phyloP scores from a whole-genome alignment of 2,329 filamentous ascomycete genomes.

The Neopestalotiopsis rosae region DNA sequence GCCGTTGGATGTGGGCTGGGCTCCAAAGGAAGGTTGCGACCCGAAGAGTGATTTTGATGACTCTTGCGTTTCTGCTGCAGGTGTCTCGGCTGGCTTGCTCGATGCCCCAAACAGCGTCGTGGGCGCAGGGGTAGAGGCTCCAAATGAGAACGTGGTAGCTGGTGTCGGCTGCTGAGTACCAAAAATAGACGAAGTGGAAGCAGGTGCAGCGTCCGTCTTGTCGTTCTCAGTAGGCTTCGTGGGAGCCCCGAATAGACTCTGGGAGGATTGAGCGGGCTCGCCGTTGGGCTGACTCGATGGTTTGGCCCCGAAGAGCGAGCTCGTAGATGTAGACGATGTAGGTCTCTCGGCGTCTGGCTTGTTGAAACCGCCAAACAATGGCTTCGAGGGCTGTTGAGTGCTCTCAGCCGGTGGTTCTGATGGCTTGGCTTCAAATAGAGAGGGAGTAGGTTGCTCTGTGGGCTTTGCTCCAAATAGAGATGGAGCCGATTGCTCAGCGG shows the following conservation, averaged over 20 bases:
- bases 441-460: constrained; percentile 31
- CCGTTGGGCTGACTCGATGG: constrained; percentile 21
- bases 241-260: constrained; percentile 29
- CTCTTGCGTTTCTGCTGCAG: constrained; percentile 20
- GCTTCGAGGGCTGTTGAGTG: constrained; percentile 19
- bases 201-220: constrained; percentile 18
- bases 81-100: constrained; percentile 20
- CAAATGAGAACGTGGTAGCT: constrained; percentile 23
- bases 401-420: constrained; percentile 18
- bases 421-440: constrained; percentile 7
- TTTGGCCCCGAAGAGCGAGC: constrained; percentile 24
- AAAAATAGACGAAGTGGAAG: constrained; percentile 28
- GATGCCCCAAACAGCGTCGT: constrained; percentile 24
- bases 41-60: constrained; percentile 23
- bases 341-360: constrained; percentile 1
- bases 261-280: constrained; percentile 6
- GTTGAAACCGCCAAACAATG: constrained; percentile 5
- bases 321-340: constrained; percentile 20
- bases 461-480: constrained; percentile 9
- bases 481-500: constrained; percentile 31
- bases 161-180: constrained; percentile 24
- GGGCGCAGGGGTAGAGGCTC: constrained; percentile 23
- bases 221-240: constrained; percentile 24
- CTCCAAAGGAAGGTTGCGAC: constrained; percentile 15
- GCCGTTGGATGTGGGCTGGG: constrained; percentile 21